Evolutionary conservation across 1,284 basidiomycete genomes (phyloP).

Genomic region (Trametes hirsuta): DNA sequence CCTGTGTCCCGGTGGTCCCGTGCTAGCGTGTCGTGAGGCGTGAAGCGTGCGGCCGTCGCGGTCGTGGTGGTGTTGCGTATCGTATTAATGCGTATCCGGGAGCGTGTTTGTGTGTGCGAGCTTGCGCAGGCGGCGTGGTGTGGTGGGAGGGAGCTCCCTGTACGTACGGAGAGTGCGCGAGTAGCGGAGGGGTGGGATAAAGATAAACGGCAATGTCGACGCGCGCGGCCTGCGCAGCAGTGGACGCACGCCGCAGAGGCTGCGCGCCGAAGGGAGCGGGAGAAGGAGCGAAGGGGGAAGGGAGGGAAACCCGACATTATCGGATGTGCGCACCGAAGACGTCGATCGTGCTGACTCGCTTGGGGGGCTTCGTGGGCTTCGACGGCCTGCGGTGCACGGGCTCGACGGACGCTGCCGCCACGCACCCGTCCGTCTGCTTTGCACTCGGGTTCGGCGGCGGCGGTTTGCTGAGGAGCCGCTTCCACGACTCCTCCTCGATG

Average conservation of each 20-base stretch:
- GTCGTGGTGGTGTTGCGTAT: not conserved
- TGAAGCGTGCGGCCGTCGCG: conserved; percentile 7
- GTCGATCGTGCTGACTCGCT: conserved; percentile 14
- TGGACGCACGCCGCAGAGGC: not conserved
- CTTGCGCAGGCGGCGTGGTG: not conserved
- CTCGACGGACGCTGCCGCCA: not conserved
- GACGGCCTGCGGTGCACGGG: not conserved
- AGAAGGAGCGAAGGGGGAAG: not conserved
- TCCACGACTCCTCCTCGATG: conserved; percentile 21
- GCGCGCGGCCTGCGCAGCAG: not conserved
- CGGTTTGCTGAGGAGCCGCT: conserved; percentile 16
- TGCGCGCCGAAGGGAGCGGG: not conserved
- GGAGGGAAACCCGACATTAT: not conserved
- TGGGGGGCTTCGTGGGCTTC: not conserved
- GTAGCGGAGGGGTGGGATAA: too few species aligned
- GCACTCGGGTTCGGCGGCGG: not conserved
- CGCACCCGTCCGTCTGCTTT: not conserved
- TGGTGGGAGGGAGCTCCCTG: not conserved
- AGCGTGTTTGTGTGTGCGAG: not conserved
- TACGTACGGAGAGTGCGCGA: too few species aligned
- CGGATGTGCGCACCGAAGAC: conserved; percentile 2
- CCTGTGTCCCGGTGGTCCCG: not conserved
- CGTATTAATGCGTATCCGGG: not conserved
- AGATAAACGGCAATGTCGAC: too few species aligned
- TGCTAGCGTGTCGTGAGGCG: conserved; percentile 3